Base-by-base conservation (phyloP, 2,329 filamentous ascomycete genomes). In the Talaromyces sp. region DNA sequence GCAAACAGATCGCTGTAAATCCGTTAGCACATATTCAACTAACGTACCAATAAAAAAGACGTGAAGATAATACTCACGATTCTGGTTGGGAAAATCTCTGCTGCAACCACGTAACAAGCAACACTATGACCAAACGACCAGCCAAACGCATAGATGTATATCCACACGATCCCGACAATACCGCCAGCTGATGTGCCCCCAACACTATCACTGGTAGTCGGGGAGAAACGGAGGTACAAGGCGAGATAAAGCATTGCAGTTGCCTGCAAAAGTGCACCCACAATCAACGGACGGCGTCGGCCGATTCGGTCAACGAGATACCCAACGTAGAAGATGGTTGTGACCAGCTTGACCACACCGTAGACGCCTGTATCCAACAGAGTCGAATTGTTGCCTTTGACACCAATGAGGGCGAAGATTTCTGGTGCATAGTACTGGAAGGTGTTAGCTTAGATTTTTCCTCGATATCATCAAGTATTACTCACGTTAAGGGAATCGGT, bases 401-500 rank as follows among this genome's bases (percentile, higher is more conserved):
- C 78, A 36, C 76, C 75, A 25, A 78, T 75, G 68, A 77, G 71
- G 7, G 68, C 68, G 52, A 78, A 78, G 13, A 78, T 77, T 57
- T 76, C 70, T 1, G 75, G 74, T 0, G 75, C 73, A 42, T 74
- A 78, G 62, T 78, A 78, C 65, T 67, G 25, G 1, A 17, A 2
- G 52, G 13, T 7, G 27, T 59, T 59, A 59, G 32, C 33, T 32
- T 22, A 3, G 25, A n/a, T 11, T 25, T 27, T 15, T 25, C 4
- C 27, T 15, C 42, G 0, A n/a, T 55, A 32, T 19, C 2, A 9
- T 5, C 9, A 42, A 15, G 32, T 17, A 53, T 22, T 22, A 65
- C 66, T 47, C 28, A 67, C 66, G 25, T 78, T 78, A 19, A 79
- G 57, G 6, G 70, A 70, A 63, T 78, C 74, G 1, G 74, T 78